These are phyloP conservation scores for Saccharomyces paradoxus DNA, from an alignment of 805 yeast genomes.

Conservation along the genomic window DNA sequence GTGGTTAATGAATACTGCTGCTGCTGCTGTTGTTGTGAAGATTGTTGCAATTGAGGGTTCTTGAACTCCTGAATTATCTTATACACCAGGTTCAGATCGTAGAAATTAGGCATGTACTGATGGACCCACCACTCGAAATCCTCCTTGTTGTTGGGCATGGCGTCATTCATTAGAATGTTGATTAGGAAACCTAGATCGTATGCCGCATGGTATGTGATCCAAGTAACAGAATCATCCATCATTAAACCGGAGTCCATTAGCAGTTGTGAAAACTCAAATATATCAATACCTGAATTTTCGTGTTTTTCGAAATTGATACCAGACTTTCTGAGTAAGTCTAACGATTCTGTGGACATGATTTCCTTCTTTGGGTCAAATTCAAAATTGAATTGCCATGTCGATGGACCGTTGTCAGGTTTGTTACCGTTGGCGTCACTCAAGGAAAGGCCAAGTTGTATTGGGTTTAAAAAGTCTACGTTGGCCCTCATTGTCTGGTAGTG, in stretches of 20 bases:
- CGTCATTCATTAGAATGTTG: constrained; percentile 62
- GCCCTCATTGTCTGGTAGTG: constrained; percentile 93
- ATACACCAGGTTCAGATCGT: constrained; percentile 62
- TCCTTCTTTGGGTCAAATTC: constrained; percentile 65
- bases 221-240: constrained; percentile 54
- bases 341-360: constrained; percentile 82
- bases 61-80: constrained; percentile 27
- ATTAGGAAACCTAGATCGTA: constrained; percentile 89
- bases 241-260: constrained; percentile 81
- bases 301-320: constrained; percentile 77
- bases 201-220: constrained; percentile 92
- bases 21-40: constrained; percentile 6
- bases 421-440: constrained; percentile 61
- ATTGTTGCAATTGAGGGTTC: constrained; percentile 9
- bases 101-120: constrained; percentile 71
- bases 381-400: constrained; percentile 97
- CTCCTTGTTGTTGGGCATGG: constrained; percentile 72
- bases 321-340: constrained; percentile 68
- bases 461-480: constrained; percentile 77
- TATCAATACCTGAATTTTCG: constrained; percentile 68
- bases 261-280: constrained; percentile 72
- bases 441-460: constrained; percentile 81
- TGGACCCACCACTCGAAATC: constrained; percentile 68
- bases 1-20: constrained; percentile 38
- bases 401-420: constrained; percentile 55